Evolutionary conservation across 2,329 filamentous ascomycete species (phyloP), one percentile per base, ranked within the genome.

Genomic region (Ophioceras dolichostomum): DNA sequence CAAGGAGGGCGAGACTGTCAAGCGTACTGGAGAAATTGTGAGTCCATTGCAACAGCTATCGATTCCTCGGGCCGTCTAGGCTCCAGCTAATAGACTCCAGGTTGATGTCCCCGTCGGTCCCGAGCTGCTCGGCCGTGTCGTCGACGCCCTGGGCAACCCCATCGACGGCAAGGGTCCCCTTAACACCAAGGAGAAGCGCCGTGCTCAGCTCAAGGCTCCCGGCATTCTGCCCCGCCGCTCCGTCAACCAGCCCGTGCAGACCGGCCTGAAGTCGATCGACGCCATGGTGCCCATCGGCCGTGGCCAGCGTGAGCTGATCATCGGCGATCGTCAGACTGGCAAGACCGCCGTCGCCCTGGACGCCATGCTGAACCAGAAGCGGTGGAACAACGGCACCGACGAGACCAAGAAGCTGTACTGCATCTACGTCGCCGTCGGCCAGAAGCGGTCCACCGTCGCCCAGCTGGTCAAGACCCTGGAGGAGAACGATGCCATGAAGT

Each of bases 261-360:
- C 91, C 63, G 91, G 91, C 75, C 81, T 96, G 56, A 98, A 98
- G 79, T 94, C 86, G 55, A 76, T 98, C 72, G 91, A 98, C 64
- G 88, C 91, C 70, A 96, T 98, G 91, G 91, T 98, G 55, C 91
- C 91, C 57, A 95, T 98, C 57, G 91, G 91, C 64, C 91, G 91
- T 89, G 91, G 91, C 61, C 91, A 98, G 78, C 91, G 91, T 89
- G 91, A 98, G 76, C 73, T 98, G 78, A 96, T 98, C 67, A 98
- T 98, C 68, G 91, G 91, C 75, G 91, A 98, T 65, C 91, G 91
- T 87, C 91, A 98, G 73, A 98, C 91, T 56, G 91, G 91, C 68
- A 98, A 98, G 83, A 98, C 91, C 61, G 91, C 91, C 57, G 89
- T 98, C 62, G 89, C 83, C 58, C 85, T 98, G 46, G 91, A 98